Evolutionary conservation across 306 rosid genomes (phyloP).

Genomic region (Sicyos baderoa): DNA sequence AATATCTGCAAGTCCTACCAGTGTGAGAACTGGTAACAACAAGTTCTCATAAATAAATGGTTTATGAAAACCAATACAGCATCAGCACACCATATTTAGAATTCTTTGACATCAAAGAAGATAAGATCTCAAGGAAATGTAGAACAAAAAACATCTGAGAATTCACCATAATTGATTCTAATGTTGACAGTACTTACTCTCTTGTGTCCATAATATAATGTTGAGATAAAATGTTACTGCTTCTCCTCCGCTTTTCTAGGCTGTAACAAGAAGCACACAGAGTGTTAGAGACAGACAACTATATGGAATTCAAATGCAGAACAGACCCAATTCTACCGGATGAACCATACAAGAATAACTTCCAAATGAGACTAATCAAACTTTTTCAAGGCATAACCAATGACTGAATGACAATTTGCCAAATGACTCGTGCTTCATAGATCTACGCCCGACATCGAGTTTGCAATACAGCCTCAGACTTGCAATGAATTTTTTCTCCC

Average conservation of each 20-base stretch:
- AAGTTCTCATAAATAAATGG: neutral
- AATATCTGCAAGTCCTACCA: no score
- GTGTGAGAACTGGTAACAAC: neutral
- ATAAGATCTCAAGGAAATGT: no score
- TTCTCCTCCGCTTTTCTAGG: conserved; percentile 90
- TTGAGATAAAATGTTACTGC: conserved; percentile 38
- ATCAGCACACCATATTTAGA: no score
- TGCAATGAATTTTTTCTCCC: no score
- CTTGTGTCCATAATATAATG: neutral
- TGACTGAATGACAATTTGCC: no score
- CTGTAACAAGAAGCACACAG: conserved; percentile 35
- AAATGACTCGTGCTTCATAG: no score
- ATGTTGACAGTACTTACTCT: no score
- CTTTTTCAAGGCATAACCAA: no score
- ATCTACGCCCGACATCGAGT: no score
- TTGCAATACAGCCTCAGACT: no score
- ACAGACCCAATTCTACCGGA: neutral
- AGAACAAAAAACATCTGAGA: neutral
- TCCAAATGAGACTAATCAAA: no score
- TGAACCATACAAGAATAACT: neutral
- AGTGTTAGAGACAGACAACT: conserved; percentile 12
- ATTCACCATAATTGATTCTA: neutral
- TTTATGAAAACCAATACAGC: neutral
- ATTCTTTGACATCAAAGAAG: no score
- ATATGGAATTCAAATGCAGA: neutral